Evolutionary conservation across 2,329 filamentous ascomycete genomes (phyloP).

Genomic region (Uncinocarpus reesii): DNA sequence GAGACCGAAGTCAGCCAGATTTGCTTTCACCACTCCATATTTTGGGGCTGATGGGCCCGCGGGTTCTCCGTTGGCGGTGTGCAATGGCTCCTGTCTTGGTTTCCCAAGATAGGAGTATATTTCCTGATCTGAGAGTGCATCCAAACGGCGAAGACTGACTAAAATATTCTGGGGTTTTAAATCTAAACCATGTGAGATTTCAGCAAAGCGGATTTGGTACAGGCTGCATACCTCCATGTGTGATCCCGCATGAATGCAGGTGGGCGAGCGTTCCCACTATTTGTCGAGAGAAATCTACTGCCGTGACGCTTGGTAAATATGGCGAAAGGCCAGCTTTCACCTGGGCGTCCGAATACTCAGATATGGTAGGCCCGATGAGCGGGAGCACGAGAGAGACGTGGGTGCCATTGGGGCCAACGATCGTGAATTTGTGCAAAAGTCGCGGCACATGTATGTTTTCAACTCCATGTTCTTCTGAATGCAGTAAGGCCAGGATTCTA

Average conservation of each 20-base stretch:
- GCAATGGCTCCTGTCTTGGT: not conserved
- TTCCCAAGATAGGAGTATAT: not conserved
- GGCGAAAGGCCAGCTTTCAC: not conserved
- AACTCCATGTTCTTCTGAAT: not conserved
- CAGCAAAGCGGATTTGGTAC: not conserved
- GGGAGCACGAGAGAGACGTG: not conserved
- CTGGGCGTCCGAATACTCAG: not conserved
- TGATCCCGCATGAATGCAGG: not conserved
- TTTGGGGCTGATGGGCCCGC: not conserved
- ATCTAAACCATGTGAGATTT: not conserved
- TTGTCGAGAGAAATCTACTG: not conserved
- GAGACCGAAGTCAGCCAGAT: not conserved
- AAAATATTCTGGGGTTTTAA: not conserved
- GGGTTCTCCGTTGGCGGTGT: not conserved
- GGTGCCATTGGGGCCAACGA: not conserved
- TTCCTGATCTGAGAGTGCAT: not conserved
- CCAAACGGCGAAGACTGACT: not conserved
- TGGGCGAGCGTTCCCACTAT: not conserved
- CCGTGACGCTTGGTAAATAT: not conserved
- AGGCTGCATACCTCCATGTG: not conserved
- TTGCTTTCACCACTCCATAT: not conserved
- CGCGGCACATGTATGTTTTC: not conserved
- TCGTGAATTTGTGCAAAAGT: not conserved
- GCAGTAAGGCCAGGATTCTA: not conserved
- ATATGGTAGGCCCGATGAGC: not conserved